Evolutionary conservation across 1,284 basidiomycete genomes (phyloP).

Genomic region (Pseudozyma tsukubaensis): DNA sequence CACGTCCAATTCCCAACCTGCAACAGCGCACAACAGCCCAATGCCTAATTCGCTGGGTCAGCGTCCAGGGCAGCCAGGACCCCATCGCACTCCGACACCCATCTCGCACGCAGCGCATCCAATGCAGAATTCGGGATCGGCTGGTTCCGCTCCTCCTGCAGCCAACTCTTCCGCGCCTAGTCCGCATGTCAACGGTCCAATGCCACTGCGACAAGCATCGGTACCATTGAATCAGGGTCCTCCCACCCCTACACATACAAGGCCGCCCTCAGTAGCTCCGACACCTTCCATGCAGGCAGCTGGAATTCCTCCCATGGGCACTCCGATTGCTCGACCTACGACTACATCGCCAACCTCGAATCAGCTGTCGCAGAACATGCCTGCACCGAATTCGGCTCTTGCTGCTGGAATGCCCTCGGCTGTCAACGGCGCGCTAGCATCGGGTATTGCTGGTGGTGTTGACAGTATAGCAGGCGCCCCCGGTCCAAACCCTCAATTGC

Average conservation of each 20-base stretch:
- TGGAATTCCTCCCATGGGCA: slow-evolving; percentile 8
- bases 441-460: slow-evolving; percentile 9
- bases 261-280: slow-evolving; percentile 40
- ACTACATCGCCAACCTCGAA: slow-evolving; percentile 25
- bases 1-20: slow-evolving; percentile 28
- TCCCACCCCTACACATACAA: slow-evolving; percentile 34
- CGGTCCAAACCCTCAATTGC: slow-evolving; percentile 45
- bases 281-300: slow-evolving; percentile 39
- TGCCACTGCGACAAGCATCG: slow-evolving; percentile 32
- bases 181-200: slow-evolving; percentile 35
- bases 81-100: slow-evolving; percentile 38
- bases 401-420: neutral
- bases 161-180: slow-evolving; percentile 18
- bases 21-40: slow-evolving; percentile 34
- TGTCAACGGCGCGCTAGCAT: slow-evolving; percentile 7
- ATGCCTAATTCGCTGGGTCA: slow-evolving; percentile 26
- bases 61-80: slow-evolving; percentile 22
- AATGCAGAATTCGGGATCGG: slow-evolving; percentile 29
- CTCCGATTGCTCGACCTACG: slow-evolving; percentile 13
- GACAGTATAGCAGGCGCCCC: slow-evolving; percentile 22
- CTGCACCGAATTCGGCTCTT: neutral
- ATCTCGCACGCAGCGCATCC: slow-evolving; percentile 18
- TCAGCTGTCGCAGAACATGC: slow-evolving; percentile 12
- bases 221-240: slow-evolving; percentile 38
- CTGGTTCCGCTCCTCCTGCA: slow-evolving; percentile 16